These are phyloP conservation scores for Pythium folliculosum DNA, from an alignment of 352 stramenopile species.

Conservation along the genomic window DNA sequence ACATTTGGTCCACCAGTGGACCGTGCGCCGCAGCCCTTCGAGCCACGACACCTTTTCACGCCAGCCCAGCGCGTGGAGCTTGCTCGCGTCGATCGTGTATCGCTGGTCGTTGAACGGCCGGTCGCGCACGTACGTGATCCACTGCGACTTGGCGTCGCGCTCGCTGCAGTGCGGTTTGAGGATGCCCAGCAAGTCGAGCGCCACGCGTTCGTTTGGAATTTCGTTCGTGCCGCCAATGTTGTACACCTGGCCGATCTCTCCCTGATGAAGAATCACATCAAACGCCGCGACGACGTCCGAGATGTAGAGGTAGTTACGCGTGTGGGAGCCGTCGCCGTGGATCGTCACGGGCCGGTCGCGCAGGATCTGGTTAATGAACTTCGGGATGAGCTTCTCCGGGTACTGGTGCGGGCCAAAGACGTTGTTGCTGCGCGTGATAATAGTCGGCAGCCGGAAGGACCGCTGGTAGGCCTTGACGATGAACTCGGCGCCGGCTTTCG, in stretches of 20 bases:
- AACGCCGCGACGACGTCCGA: constrained; percentile 96
- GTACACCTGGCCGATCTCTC: constrained; percentile 92
- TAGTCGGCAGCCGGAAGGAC: constrained; percentile 94
- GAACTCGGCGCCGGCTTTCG: constrained; percentile 98
- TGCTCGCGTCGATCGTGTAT: constrained; percentile 95
- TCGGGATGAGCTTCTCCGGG: constrained; percentile 98
- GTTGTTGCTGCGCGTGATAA: constrained; percentile 99
- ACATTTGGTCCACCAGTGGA: constrained; percentile 89
- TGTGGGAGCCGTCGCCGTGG: constrained; percentile 95
- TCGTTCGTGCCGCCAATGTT: constrained; percentile 94
- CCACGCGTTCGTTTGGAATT: constrained; percentile 77
- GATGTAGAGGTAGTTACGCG: constrained; percentile 97
- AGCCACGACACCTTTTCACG: constrained; percentile 91
- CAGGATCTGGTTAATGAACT: constrained; percentile 97
- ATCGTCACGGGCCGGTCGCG: constrained; percentile 90
- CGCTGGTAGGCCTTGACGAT: constrained; percentile 94
- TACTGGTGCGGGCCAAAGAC: constrained; percentile 99
- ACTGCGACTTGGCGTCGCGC: constrained; percentile 50
- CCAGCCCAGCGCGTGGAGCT: constrained; percentile 94
- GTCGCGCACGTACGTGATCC: constrained; percentile 82
- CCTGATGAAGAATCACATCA: constrained; percentile 95
- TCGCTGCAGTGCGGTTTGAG: constrained; percentile 45
- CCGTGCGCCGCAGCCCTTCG: constrained; percentile 90
- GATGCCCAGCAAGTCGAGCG: constrained; percentile 83
- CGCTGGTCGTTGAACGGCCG: constrained; percentile 98